Conservation (phyloP, 2,329 filamentous ascomycete species). For the Tolypocladium endophyticum region DNA sequence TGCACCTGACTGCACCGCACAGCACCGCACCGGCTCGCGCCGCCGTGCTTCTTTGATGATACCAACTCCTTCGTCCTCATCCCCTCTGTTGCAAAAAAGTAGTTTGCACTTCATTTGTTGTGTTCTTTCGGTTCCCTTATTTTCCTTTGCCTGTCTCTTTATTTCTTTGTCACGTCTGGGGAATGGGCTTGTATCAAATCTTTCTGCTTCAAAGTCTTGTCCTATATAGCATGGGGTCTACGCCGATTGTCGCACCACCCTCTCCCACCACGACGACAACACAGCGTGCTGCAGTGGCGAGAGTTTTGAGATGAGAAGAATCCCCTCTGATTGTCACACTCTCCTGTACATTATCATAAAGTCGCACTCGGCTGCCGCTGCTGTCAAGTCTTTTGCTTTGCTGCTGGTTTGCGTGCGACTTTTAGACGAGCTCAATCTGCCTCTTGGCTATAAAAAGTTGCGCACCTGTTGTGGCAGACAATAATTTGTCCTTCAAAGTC, state of each 20-base stretch:
- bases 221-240: constrained; percentile 16
- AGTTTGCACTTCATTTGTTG: constrained; percentile 11
- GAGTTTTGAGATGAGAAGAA: constrained; percentile 1
- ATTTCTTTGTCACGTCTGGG: constrained; percentile 11
- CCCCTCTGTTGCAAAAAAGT: constrained; percentile 5
- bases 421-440: constrained; percentile 26
- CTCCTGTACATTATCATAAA: constrained; percentile 47
- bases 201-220: constrained; percentile 6
- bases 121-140: constrained; percentile 10
- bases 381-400: constrained; percentile 21
- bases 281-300: constrained; percentile 1
- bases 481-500: constrained; percentile 3
- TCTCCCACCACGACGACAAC: background rate
- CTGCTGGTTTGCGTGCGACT: constrained; percentile 20
- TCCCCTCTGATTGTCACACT: constrained; percentile 7
- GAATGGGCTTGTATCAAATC: constrained; percentile 19
- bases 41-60: constrained; percentile 25
- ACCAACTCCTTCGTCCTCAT: constrained; percentile 16
- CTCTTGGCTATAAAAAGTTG: constrained; percentile 20
- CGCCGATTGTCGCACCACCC: constrained; percentile 13
- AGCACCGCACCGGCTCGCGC: constrained; percentile 4
- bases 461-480: constrained; percentile 14
- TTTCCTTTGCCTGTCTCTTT: constrained; percentile 10
- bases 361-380: constrained; percentile 34
- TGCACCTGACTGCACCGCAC: constrained; percentile 8